Base-by-base conservation (phyloP, 129 eudicot genomes). In the Ambrosia trifida region DNA sequence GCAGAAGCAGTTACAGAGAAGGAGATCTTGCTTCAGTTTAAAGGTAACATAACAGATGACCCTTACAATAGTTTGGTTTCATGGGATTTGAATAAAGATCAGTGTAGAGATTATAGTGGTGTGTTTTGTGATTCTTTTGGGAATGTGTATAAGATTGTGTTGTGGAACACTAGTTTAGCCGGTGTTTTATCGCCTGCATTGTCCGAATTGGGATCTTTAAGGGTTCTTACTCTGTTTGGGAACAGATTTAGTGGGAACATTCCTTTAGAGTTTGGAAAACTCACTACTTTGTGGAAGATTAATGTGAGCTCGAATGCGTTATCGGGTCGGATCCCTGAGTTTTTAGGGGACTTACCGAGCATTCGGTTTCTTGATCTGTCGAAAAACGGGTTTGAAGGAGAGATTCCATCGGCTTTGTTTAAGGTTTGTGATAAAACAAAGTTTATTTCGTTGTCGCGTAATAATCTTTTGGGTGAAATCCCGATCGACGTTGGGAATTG, bases 281-380 rank as follows among this genome's bases (percentile, higher is more conserved):
- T 94, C 72, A 80, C 78, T 11, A 49, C 93, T 44, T 73, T 94
- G 61, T 94, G 98, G 98, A 94, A 94, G 93, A 78, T 89, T 68
- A 94, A 94, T 76, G 81, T 94, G 17, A 94, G 97, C 71, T 85
- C 96, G 46, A 94, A 94, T 77, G 92, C 94, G 2, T 84, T 94
- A 46, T 89, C 93, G 32, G 98, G 98, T 68, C 61, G 84, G 57
- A 85, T 94, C 76, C 98, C 98, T 30, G 96, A 82, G 44, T 86
- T 87, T 84, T 68, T 90, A 69, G 96, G 97, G 63, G 81, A 77
- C 70, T 81, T 94, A 49, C 79, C 86, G 9, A 89, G 87, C 72
- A 85, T 93, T 57, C 80, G 98, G 77, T 89, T 89, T 72, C 91
- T 93, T 83, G 96, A 93, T 85, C 80, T 93, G 74, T 93, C 98